Conservation (phyloP, 148 eudicot species). For the Chenopodium quinoa region DNA sequence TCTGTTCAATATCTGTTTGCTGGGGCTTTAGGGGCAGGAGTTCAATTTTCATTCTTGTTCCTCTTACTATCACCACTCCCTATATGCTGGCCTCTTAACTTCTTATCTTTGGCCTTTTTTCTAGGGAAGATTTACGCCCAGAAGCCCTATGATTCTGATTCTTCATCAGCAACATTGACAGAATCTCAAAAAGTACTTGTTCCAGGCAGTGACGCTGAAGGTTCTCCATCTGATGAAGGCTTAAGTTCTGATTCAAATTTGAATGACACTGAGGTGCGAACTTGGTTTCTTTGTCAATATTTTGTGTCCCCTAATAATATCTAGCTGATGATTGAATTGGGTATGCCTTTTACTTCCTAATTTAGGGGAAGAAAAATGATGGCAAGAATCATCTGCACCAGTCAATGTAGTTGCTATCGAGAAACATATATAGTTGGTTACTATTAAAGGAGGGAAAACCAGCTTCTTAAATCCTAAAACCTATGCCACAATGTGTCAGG, state of each 20-base stretch:
- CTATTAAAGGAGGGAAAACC: neutral
- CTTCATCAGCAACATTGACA: slow-evolving; percentile 46
- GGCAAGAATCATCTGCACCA: neutral
- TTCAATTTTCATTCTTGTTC: neutral
- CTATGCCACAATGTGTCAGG: neutral
- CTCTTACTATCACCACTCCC: neutral
- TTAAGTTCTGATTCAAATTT: slow-evolving; percentile 40
- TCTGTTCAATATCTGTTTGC: neutral
- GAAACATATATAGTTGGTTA: neutral
- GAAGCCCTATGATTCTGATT: slow-evolving; percentile 59
- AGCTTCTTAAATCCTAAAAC: neutral
- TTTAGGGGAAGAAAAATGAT: neutral
- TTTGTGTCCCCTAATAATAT: neutral
- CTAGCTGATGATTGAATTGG: neutral
- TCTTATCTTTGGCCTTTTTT: slow-evolving; percentile 30
- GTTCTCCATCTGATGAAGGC: slow-evolving; percentile 40
- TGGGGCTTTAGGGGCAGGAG: neutral
- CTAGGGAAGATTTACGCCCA: slow-evolving; percentile 73
- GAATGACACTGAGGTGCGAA: slow-evolving; percentile 43
- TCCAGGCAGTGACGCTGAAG: slow-evolving; percentile 63
- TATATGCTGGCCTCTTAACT: neutral
- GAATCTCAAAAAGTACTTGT: slow-evolving; percentile 76
- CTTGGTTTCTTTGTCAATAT: slow-evolving; percentile 7
- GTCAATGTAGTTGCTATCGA: slow-evolving; percentile 7
- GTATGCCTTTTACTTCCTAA: neutral